These are phyloP conservation scores for Nemania sp. DNA, from an alignment of 2,329 filamentous ascomycete genomes.

Conservation along the genomic window DNA sequence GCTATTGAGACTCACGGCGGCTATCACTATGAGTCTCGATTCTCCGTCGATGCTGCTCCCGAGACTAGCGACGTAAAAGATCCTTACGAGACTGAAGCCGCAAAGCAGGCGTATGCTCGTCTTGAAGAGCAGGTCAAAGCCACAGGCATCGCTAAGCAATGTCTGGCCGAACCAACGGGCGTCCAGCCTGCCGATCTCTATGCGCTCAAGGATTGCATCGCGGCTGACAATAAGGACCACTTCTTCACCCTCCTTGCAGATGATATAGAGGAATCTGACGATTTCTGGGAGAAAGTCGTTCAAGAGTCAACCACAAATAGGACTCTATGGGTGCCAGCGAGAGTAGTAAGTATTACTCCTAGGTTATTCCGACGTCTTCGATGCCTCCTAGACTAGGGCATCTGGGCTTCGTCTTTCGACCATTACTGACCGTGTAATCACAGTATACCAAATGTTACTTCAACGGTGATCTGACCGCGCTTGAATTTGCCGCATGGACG, in stretches of 20 bases:
- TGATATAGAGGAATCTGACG: slow-evolving; percentile 21
- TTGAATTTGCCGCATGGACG: slow-evolving; percentile 25
- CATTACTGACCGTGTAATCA: neutral
- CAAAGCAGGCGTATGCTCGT: slow-evolving; percentile 6
- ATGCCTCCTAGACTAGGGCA: too few species aligned
- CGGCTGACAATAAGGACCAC: slow-evolving; percentile 9
- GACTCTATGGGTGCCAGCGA: slow-evolving; percentile 23
- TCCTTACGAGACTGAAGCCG: slow-evolving; percentile 17
- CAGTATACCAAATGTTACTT: slow-evolving; percentile 27
- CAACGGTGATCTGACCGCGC: slow-evolving; percentile 17
- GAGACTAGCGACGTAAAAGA: slow-evolving; percentile 17
- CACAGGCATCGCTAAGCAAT: slow-evolving; percentile 11
- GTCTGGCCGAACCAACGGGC: slow-evolving; percentile 8
- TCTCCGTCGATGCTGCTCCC: slow-evolving; percentile 9
- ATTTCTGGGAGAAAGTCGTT: slow-evolving; percentile 20
- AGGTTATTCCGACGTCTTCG: too few species aligned
- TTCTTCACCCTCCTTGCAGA: slow-evolving; percentile 23
- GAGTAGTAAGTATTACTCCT: slow-evolving; percentile 11
- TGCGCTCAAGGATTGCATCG: slow-evolving; percentile 24
- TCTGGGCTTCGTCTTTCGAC: too few species aligned
- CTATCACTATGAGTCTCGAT: slow-evolving; percentile 19
- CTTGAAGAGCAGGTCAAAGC: slow-evolving; percentile 14
- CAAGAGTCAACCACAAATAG: slow-evolving; percentile 18
- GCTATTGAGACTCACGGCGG: slow-evolving; percentile 22
- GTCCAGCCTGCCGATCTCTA: slow-evolving; percentile 13